Conservation (phyloP, 805 yeast species). For the Clavispora carvajalis region DNA sequence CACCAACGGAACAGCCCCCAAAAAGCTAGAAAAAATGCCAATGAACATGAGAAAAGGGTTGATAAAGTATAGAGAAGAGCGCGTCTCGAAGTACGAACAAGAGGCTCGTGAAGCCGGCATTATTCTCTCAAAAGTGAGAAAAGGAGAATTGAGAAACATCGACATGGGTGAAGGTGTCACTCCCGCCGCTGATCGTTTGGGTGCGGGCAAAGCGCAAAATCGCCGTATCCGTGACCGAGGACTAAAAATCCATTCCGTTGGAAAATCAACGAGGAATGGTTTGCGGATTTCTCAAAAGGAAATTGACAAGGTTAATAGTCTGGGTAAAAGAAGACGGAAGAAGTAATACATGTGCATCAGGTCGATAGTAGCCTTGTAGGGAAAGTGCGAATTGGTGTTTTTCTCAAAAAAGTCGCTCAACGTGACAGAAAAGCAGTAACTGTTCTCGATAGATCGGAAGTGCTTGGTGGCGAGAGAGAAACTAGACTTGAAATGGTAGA, state of each 20-base stretch:
- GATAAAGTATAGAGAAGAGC: conserved; percentile 50
- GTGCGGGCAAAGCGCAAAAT: conserved; percentile 36
- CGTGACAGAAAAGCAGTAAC: too few relatives aligned
- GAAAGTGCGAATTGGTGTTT: background rate
- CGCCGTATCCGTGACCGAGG: conserved; percentile 65
- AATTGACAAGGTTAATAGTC: conserved; percentile 41
- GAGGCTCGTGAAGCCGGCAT: conserved; percentile 91
- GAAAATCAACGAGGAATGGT: conserved; percentile 75
- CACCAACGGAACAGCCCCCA: conserved; percentile 37
- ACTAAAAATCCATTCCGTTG: conserved; percentile 68
- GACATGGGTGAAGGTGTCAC: conserved; percentile 53
- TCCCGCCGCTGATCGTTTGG: conserved; percentile 46
- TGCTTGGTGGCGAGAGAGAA: too few relatives aligned
- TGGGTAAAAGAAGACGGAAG: conserved; percentile 6
- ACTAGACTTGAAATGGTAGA: too few relatives aligned
- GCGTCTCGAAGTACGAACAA: conserved; percentile 54
- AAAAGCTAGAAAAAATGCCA: conserved; percentile 72
- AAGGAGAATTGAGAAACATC: conserved; percentile 59
- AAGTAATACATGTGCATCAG: background rate
- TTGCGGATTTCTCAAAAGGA: conserved; percentile 64
- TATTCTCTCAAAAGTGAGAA: conserved; percentile 64
- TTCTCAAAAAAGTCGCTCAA: background rate
- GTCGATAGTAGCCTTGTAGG: too few relatives aligned
- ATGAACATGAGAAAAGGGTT: conserved; percentile 86
- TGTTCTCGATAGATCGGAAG: too few relatives aligned